Percentiles rank a stretch among this genome's conserved stretches.
Conservation (phyloP, 192 early-diverging fungal genomes). For the Martensiomyces pterosporus region DNA sequence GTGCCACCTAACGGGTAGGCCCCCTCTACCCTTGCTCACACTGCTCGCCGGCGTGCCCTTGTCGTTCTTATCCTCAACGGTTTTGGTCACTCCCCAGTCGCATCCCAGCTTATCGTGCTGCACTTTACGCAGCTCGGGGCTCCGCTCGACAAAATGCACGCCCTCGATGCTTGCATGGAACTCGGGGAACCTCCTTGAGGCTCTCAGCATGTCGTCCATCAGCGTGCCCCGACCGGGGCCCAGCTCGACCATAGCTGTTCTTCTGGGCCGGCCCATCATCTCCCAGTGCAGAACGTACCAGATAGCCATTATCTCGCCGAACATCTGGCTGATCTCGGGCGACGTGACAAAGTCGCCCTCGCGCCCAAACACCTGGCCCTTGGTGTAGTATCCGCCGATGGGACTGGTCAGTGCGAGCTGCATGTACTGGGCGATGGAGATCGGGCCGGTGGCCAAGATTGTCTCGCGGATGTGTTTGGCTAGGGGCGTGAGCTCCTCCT, state of each 20-base stretch:
- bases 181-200: constrained; percentile 62
- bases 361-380: constrained; percentile 82
- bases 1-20: constrained; percentile 56
- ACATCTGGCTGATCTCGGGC: constrained; percentile 97
- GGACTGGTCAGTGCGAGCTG: constrained; percentile 81
- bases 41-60: constrained; percentile 2
- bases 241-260: constrained; percentile 65
- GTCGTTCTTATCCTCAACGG: constrained; percentile 7
- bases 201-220: constrained; percentile 86
- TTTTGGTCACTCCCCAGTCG: constrained; percentile 1
- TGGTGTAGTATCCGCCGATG: constrained; percentile 90
- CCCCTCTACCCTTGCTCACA: constrained; percentile 3
- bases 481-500: constrained; percentile 55
- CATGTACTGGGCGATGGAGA: constrained; percentile 87
- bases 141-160: constrained; percentile 84
- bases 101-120: constrained; percentile 57
- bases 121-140: constrained; percentile 65
- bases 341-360: constrained; percentile 94
- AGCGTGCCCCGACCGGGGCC: constrained; percentile 95
- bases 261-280: constrained; percentile 53
- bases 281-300: constrained; percentile 89
- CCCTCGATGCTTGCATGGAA: constrained; percentile 59
- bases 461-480: constrained; percentile 57
- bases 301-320: constrained; percentile 90
- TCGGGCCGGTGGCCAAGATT: constrained; percentile 57